Percentiles rank a stretch among this genome's conserved stretches.
Evolutionary conservation across 495 filamentous ascomycete species (phyloP).

Genomic region (Peziza echinospora): DNA sequence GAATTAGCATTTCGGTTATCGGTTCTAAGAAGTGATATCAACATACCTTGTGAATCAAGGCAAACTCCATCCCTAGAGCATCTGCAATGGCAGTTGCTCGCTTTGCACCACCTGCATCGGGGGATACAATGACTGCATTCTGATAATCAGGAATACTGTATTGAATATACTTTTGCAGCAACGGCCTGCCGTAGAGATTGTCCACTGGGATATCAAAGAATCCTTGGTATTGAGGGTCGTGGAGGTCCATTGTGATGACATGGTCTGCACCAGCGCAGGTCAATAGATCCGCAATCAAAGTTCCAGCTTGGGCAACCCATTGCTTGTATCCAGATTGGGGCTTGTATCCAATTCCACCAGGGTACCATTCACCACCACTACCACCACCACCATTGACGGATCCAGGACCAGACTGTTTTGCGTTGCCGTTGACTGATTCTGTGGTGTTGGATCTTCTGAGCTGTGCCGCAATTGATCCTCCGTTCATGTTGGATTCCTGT

Average conservation of each 20-base stretch:
- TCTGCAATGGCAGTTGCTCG: constrained; percentile 93
- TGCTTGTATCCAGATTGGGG: constrained; percentile 83
- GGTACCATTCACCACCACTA: constrained; percentile 17
- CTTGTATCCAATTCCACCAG: constrained; percentile 35
- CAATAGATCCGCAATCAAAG: constrained; percentile 78
- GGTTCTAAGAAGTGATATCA: constrained; percentile 15
- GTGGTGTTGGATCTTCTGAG: constrained; percentile 35
- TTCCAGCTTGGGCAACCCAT: constrained; percentile 96
- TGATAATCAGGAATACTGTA: constrained; percentile 69
- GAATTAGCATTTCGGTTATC: constrained; percentile 6
- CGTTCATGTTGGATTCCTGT: constrained; percentile 2
- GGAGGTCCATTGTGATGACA: constrained; percentile 90
- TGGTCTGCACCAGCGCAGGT: constrained; percentile 94
- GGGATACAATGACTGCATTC: constrained; percentile 80
- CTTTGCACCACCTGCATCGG: constrained; percentile 92
- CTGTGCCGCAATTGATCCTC: not conserved
- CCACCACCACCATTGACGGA: constrained; percentile 8
- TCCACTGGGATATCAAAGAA: constrained; percentile 98
- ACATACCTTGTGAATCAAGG: constrained; percentile 97
- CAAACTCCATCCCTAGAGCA: constrained; percentile 75
- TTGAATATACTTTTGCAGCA: constrained; percentile 78
- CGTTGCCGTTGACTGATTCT: constrained; percentile 28
- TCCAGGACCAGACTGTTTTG: constrained; percentile 8
- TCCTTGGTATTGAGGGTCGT: constrained; percentile 95
- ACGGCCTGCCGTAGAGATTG: constrained; percentile 74